Conservation (phyloP, 2,329 filamentous ascomycete genomes). For the Pyrenochaeta sp. region DNA sequence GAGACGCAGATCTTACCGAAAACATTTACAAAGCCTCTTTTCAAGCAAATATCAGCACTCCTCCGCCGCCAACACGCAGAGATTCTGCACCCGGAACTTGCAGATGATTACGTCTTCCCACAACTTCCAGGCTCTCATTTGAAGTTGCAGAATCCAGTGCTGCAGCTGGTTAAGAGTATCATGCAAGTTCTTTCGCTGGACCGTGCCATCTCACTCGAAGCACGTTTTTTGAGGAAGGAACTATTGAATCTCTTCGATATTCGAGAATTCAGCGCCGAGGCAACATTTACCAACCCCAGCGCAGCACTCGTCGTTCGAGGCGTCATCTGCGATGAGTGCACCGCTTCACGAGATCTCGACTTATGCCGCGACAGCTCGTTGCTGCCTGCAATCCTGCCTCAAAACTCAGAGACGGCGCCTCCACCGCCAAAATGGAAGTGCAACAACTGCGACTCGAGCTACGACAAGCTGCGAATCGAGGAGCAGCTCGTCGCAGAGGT, state of each 20-base stretch:
- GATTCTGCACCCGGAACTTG: conserved; percentile 86
- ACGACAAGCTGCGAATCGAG: conserved; percentile 81
- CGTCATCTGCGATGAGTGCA: conserved; percentile 89
- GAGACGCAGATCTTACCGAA: conserved; percentile 76
- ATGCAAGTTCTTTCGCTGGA: conserved; percentile 93
- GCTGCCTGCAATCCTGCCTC: conserved; percentile 60
- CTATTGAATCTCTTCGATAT: conserved; percentile 90
- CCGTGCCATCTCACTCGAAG: conserved; percentile 88
- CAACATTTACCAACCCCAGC: conserved; percentile 86
- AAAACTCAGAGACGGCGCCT: conserved; percentile 33
- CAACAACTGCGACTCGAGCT: conserved; percentile 75
- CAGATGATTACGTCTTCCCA: conserved; percentile 86
- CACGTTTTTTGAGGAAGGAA: conserved; percentile 86
- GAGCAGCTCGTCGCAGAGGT: conserved; percentile 81
- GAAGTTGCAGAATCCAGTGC: conserved; percentile 70
- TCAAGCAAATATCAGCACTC: conserved; percentile 84
- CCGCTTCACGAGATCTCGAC: conserved; percentile 85
- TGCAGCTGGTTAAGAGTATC: conserved; percentile 90
- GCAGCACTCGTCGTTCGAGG: conserved; percentile 75
- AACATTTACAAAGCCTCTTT: conserved; percentile 84
- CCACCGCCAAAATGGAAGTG: conserved; percentile 77
- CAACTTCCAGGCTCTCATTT: conserved; percentile 76
- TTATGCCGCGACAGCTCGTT: conserved; percentile 89
- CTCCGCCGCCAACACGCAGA: conserved; percentile 87
- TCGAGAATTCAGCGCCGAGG: conserved; percentile 88